Conservation (phyloP, 164 flowering plant species). For the Platanus orientalis region DNA sequence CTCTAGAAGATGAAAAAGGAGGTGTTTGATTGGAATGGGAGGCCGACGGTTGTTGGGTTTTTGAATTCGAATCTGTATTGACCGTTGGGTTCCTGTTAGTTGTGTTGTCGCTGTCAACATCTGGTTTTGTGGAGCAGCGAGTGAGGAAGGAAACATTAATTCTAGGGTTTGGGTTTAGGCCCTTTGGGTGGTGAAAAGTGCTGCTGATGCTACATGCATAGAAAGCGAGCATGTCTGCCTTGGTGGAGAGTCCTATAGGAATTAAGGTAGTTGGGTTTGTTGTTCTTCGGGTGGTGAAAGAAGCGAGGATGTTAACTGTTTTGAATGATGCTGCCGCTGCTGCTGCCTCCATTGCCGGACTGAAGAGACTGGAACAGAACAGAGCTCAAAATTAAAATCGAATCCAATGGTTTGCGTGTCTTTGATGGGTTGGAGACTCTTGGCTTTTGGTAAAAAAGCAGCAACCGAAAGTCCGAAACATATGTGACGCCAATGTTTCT, state of each 20-base stretch:
- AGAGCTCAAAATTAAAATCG: background rate
- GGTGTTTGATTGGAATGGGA: constrained; percentile 19
- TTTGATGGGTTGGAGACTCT: too few species aligned
- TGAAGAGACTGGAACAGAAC: background rate
- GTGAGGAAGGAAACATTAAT: constrained; percentile 6
- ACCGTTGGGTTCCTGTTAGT: constrained; percentile 17
- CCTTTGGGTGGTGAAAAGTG: background rate
- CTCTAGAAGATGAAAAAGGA: constrained; percentile 34
- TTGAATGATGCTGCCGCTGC: constrained; percentile 9
- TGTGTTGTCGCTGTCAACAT: constrained; percentile 25
- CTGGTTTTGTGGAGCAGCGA: constrained; percentile 51
- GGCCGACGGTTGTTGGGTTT: constrained; percentile 6
- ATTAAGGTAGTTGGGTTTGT: constrained; percentile 12
- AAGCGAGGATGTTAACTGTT: constrained; percentile 17
- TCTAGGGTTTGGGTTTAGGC: constrained; percentile 10
- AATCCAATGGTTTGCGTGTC: background rate
- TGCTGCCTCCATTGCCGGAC: constrained; percentile 20
- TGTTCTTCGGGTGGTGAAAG: constrained; percentile 10
- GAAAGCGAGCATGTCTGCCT: constrained; percentile 11
- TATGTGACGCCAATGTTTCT: too few species aligned
- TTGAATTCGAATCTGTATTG: constrained; percentile 15
- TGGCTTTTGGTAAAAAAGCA: too few species aligned
- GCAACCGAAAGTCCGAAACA: too few species aligned
- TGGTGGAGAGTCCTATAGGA: constrained; percentile 12
- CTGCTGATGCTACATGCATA: background rate